These are phyloP conservation scores for Wickerhamomyces bisporus DNA, from an alignment of 805 yeast species.

Conservation along the genomic window DNA sequence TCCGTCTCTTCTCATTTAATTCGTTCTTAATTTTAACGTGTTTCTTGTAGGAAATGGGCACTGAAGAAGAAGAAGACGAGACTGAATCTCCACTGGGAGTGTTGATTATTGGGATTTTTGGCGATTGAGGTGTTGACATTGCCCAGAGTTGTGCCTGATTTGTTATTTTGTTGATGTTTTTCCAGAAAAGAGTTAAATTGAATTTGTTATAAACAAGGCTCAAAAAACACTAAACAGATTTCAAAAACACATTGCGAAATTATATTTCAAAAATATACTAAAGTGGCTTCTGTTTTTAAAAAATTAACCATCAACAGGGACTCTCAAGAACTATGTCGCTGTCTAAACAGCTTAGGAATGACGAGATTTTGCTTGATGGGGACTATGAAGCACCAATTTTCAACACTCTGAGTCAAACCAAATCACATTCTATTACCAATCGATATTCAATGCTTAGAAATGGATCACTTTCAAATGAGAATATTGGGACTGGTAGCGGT, in stretches of 20 bases:
- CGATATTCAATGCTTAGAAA: slow-evolving; percentile 16
- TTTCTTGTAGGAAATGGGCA: slow-evolving; percentile 20
- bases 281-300: no score
- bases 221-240: no score
- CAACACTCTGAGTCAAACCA: slow-evolving; percentile 1
- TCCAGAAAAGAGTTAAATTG: no score
- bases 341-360: slow-evolving; percentile 4
- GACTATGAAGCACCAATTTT: no score
- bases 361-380: slow-evolving; percentile 1
- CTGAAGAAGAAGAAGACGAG: not conserved
- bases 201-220: no score
- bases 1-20: slow-evolving; percentile 28
- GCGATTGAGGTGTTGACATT: not conserved
- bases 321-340: slow-evolving; percentile 9
- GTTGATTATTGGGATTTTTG: slow-evolving; percentile 1
- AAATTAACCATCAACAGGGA: no score
- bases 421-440: slow-evolving; percentile 11
- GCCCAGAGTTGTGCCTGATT: not conserved
- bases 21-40: slow-evolving; percentile 19
- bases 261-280: no score
- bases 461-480: slow-evolving; percentile 2
- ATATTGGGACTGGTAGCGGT: not conserved
- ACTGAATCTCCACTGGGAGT: slow-evolving; percentile 1
- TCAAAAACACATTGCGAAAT: no score
- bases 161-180: no score